A percentile compares a stretch with the other conserved stretches of the same genome.
Evolutionary conservation across 2,329 filamentous ascomycete genomes (phyloP).

Genomic region (Xylariaceae sp.): DNA sequence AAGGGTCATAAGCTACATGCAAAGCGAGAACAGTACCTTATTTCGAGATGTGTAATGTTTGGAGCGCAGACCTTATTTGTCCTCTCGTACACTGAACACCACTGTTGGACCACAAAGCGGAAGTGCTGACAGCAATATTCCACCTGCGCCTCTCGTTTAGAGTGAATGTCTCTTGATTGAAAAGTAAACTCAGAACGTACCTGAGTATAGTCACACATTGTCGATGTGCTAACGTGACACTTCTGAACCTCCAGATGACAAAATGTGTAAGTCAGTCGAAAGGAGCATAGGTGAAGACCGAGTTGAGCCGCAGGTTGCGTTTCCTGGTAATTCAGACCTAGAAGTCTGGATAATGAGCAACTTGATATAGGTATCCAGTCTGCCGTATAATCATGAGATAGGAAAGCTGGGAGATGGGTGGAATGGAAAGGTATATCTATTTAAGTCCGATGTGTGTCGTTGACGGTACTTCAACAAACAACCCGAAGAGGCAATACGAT

Average conservation of each 20-base stretch:
- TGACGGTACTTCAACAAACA: slow-evolving; percentile 24
- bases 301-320: not conserved
- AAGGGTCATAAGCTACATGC: not conserved
- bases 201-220: slow-evolving; percentile 40
- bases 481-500: slow-evolving; percentile 21
- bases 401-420: slow-evolving; percentile 20
- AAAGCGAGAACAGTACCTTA: slow-evolving; percentile 27
- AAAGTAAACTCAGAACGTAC: slow-evolving; percentile 21
- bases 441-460: slow-evolving; percentile 25
- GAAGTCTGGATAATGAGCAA: slow-evolving; percentile 5
- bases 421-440: slow-evolving; percentile 25
- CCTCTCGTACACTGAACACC: slow-evolving; percentile 38
- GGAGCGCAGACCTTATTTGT: slow-evolving; percentile 37
- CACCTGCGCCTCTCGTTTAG: slow-evolving; percentile 26
- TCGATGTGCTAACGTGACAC: slow-evolving; percentile 3
- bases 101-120: slow-evolving; percentile 38
- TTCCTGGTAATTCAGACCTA: slow-evolving; percentile 12
- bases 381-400: slow-evolving; percentile 1
- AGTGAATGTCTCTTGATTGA: not conserved
- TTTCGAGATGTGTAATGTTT: slow-evolving; percentile 37
- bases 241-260: not conserved
- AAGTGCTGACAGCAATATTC: slow-evolving; percentile 40
- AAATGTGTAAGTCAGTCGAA: not conserved
- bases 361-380: not conserved
- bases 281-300: not conserved